Base-by-base conservation (phyloP, 2,329 filamentous ascomycete species). In the Fusarium verticillioides region DNA sequence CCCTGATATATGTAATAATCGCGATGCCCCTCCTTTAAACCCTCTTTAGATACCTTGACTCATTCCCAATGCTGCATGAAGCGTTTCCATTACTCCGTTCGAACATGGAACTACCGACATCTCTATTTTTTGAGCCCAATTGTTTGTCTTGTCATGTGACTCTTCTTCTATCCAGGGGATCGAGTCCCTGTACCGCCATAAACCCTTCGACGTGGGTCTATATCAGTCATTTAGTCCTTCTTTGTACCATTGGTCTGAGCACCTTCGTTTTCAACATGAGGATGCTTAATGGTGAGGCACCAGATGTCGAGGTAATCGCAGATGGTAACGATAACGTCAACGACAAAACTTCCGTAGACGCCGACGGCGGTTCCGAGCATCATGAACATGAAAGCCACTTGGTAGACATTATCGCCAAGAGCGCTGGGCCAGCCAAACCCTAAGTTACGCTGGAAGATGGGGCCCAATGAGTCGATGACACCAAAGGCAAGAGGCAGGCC, bases 271-370 rank as follows among this genome's bases (percentile, higher is more conserved):
- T 89, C 87, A 30, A 86, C 84, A 72, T 88, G 87, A 28, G 89
- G 90, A 77, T 98, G 92, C 88, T 99, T 99, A 85, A 99, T 99
- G 3, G 94, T 97, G 81, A 99, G 86, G 81, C 96, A 99, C 94
- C 95, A 98, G 75, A 99, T 99, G 81, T 99, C 96, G 69, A 98
- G 87, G 81, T 97, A 97, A 82, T 99, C 96, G 84, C 96, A 99
- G 77, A 99, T 98, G 36, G 94, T 97, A 67, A 96, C 94, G 75
- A 99, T 98, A 63, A 98, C 95, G 81, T 98, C 96, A 37, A 97
- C 93, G 63, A 98, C 94, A 81, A 99, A 99, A 82, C 95, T 97
- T 68, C 94, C 95, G 84, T 99, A 98, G n/a, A 98, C 91, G 39
- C 96, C 96, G 53, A 97, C 82, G 0, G 93, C 93, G 66, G 94